phyloP scores from a whole-genome alignment of 768 basidiomycete species.

The Serendipita sp. region DNA sequence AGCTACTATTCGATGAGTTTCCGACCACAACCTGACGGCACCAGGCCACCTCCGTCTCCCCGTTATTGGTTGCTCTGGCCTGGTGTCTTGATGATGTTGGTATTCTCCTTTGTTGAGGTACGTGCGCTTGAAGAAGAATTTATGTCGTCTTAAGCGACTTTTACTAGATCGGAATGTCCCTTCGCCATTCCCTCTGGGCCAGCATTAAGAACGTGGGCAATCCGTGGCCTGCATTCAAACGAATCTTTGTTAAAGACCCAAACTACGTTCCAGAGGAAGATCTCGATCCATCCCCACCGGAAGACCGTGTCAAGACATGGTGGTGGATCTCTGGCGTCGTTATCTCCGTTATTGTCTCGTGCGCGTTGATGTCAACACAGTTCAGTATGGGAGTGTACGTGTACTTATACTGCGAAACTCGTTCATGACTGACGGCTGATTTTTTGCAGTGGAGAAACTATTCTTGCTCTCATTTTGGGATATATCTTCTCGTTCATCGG shows the following conservation, averaged over 20 bases:
- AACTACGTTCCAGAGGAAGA: constrained; percentile 19
- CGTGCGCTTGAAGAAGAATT: not conserved
- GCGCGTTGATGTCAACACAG: constrained; percentile 9
- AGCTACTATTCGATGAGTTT: not conserved
- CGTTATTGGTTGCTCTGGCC: constrained; percentile 51
- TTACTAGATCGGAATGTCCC: not conserved
- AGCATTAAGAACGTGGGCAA: not conserved
- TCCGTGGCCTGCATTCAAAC: not conserved
- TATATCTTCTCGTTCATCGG: constrained; percentile 56
- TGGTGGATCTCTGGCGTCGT: constrained; percentile 42
- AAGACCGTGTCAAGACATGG: constrained; percentile 37
- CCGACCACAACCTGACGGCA: constrained; percentile 22
- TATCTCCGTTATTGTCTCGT: constrained; percentile 30
- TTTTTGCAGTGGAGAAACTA: constrained; percentile 26
- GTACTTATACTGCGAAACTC: not conserved
- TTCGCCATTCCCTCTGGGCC: not conserved
- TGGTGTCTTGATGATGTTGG: constrained; percentile 43
- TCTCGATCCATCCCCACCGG: constrained; percentile 35
- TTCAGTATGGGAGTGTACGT: constrained; percentile 10
- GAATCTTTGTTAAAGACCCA: constrained; percentile 8
- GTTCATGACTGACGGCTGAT: not conserved
- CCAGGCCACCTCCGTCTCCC: constrained; percentile 27
- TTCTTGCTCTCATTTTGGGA: constrained; percentile 40
- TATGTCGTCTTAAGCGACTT: not conserved
- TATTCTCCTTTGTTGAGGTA: constrained; percentile 43